Evolutionary conservation across 176 grass and related monocot species (phyloP).

Genomic region (Musa schizocarpa): DNA sequence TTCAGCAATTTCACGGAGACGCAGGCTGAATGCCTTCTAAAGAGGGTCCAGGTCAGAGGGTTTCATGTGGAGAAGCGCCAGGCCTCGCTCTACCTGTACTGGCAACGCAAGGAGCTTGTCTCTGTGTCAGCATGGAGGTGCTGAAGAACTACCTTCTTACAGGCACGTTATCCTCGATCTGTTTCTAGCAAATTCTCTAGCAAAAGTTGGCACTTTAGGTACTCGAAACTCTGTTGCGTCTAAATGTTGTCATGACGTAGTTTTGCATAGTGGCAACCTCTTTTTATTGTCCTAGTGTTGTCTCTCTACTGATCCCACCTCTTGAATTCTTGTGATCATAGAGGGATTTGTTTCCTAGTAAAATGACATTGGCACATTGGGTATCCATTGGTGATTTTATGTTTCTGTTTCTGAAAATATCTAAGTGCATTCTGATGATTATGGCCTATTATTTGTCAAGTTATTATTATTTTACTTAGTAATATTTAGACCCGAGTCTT

Average conservation of each 20-base stretch:
- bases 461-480: not conserved
- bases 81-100: not conserved
- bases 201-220: conserved; percentile 2
- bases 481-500: not conserved
- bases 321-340: not conserved
- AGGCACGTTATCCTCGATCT: conserved; percentile 6
- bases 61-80: conserved; percentile 21
- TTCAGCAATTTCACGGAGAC: conserved; percentile 15
- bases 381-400: not conserved
- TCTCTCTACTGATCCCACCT: not conserved
- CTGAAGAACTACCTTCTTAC: not conserved
- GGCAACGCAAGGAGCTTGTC: conserved; percentile 15
- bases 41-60: conserved; percentile 13
- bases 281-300: not conserved
- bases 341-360: not conserved
- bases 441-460: not conserved
- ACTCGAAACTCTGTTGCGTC: not conserved
- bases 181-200: not conserved
- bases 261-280: not conserved
- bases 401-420: not conserved
- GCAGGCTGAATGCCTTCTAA: conserved; percentile 13
- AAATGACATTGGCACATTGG: not conserved
- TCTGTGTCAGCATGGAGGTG: conserved; percentile 17
- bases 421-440: not conserved
- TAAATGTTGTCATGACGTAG: not conserved